These are phyloP conservation scores for Microascus cirrosus DNA, from an alignment of 2,329 filamentous ascomycete genomes.

Conservation along the genomic window DNA sequence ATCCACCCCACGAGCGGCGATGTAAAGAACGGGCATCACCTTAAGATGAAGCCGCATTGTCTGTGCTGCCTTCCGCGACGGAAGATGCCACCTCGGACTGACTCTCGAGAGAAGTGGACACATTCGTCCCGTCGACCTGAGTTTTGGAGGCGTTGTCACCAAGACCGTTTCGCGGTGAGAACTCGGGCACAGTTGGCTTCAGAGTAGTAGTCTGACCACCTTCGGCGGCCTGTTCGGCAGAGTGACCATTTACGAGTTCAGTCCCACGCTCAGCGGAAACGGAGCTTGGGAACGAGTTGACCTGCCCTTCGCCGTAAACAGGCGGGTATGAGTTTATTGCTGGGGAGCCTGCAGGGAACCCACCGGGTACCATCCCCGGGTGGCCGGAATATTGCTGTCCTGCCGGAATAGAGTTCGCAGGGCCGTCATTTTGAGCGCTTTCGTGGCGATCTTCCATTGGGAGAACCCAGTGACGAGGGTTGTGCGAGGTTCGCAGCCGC, in stretches of 20 bases:
- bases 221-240: conserved; percentile 20
- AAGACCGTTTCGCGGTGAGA: conserved; percentile 16
- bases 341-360: conserved; percentile 6
- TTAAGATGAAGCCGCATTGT: neutral
- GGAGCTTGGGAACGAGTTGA: neutral
- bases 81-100: neutral
- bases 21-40: neutral
- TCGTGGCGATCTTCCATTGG: conserved; percentile 60
- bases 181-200: conserved; percentile 26
- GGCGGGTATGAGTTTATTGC: conserved; percentile 5
- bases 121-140: neutral
- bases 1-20: neutral
- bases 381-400: conserved; percentile 2
- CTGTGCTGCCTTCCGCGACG: neutral
- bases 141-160: neutral
- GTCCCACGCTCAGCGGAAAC: conserved; percentile 14
- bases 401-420: conserved; percentile 22
- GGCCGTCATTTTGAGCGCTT: conserved; percentile 63
- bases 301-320: conserved; percentile 1
- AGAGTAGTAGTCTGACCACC: conserved; percentile 19
- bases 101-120: neutral
- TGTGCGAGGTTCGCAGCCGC: conserved; percentile 61
- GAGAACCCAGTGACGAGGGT: conserved; percentile 74
- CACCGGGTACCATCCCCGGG: conserved; percentile 16
- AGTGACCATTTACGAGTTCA: conserved; percentile 9